Evolutionary conservation across 371 early-diverging fungal genomes (phyloP), one percentile per base, ranked within the genome.

Genomic region (Circinella minor): DNA sequence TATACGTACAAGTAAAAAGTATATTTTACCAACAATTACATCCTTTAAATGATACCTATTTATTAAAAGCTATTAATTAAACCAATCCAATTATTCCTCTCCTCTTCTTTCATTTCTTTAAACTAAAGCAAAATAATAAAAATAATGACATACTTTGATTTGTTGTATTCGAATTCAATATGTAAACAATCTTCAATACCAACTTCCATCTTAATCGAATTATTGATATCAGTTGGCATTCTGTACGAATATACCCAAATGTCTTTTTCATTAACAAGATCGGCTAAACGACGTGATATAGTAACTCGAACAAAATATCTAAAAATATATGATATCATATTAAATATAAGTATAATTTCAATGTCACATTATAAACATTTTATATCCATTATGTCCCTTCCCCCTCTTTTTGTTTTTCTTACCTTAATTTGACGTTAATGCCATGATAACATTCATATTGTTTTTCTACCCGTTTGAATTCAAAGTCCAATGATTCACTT

Each of bases 21-120:
- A 97, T 72, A 99, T 98, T 76, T 97, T 98, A 68, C 99, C 99
- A 20, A 98, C 97, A 76, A 99, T 99, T 4, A 98, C 98, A 76
- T 98, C 99, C 73, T 96, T 94, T 61, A 99, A 82, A 77, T 97
- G 95, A 80, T 98, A 98, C 71, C 83, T 86, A 38, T 55, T 34
- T 14, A 38, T 11, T 11, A 63, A 47, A 14, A 63, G n/a, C 36
- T 37, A 3, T 36, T 17, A 55, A 37, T 17, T 18, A 63, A 39
- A 38, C 13, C 10, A n/a, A 9, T 36, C 36, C 14, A 5, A 27
- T 1, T 27, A 27, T 27, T 27, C 27, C 27, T 27, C 27, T 27
- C 27, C 27, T 27, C 27, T 27, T 27, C 27, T 27, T 39, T 14
- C 36, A 17, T 36, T 27, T 65, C 15, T n/a, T 27, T 10, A 27